Base-by-base conservation (phyloP, 2,329 filamentous ascomycete species). In the Didymella arachidicola region DNA sequence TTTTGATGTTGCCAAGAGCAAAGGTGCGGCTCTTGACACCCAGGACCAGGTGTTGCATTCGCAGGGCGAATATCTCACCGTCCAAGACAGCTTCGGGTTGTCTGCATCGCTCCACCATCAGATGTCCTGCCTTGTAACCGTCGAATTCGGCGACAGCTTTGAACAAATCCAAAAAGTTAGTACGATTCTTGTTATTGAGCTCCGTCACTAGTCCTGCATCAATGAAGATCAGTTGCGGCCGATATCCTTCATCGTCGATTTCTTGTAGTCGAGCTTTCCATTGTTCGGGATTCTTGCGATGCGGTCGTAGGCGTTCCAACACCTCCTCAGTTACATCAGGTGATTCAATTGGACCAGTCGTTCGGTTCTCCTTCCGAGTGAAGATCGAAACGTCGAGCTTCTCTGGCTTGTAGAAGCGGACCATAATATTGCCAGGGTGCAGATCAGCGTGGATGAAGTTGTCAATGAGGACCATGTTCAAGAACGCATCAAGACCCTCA, bases 381-480 rank as follows among this genome's bases (percentile, higher is more conserved):
- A 82, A 77, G 5, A 89, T 79, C 22, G 82, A 81, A 1, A 96
- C 80, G 47, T 89, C 86, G 0, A 94, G 85, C 61, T 89, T 84
- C 14, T 88, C 87, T 0, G 93, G 88, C 70, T 94, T 88, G 78
- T 98, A 97, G 80, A 99, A 99, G 63, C 96, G 92, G 45, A 99
- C 94, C 93, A 99, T 98, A 79, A 99, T 98, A 76, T 99, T 99
- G 26, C 95, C 95, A 0, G 95, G 95, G 74, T 99, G 95, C 29
- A 99, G 81, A 74, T 99, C 95, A 5, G 95, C 94, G 73, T 99
- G 95, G 26, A 97, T 89, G 76, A 99, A 99, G 76, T 99, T 99
- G 77, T 99, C 95, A 38, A 99, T 89, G 12, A 99, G 84, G 16
- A 99, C 81, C 95, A 99, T 99, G 70, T 93, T 92, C 48, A 99